Base-by-base conservation (phyloP, 2,329 filamentous ascomycete species). In the Fusarium secorum region DNA sequence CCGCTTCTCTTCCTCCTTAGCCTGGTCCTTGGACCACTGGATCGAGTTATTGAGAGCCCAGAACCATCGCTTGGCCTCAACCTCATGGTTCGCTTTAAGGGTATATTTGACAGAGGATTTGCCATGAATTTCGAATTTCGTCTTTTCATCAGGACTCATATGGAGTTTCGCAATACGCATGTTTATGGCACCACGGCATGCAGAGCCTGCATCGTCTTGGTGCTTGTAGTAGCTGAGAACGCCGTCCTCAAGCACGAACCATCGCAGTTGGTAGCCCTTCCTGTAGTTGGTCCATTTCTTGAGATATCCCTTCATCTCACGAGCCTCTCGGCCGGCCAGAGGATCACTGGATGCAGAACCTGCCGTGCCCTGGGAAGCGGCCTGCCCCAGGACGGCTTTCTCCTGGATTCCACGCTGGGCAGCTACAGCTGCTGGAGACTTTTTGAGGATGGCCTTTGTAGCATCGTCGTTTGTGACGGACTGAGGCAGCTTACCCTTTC, bases 201-300 rank as follows among this genome's bases (percentile, higher is more conserved):
- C 96, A 56, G 94, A 97, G 28, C 95, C 96, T 35, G 94, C 93
- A 79, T 99, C 96, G 78, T 99, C 96, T 82, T 99, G 96, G 80
- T 98, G 94, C 83, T 99, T 99, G 85, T 98, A 99, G 83, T 99
- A 99, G 81, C 96, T 98, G 73, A 99, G 82, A 17, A 99, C 95
- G 17, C 96, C 96, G 78, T 99, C 96, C 79, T 99, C 96, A 13
- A 99, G 88, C 18, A 98, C 96, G 78, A 99, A 99, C 95, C 95
- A 99, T 66, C 96, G 88, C 70, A 99, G 81, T 83, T 99, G 97
- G 83, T 98, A 99, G 13, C 96, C 96, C 78, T 93, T 95, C 26
- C 95, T 95, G 79, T 99, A 99, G 79, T 99, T 99, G 51, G 96
- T 99, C 96, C 96, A 99, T 81, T 99, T 99, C 83, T 98, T 98